Evolutionary conservation across 306 rosid genomes (phyloP), one percentile per base, ranked within the genome.

Genomic region (Quercus agrifolia): DNA sequence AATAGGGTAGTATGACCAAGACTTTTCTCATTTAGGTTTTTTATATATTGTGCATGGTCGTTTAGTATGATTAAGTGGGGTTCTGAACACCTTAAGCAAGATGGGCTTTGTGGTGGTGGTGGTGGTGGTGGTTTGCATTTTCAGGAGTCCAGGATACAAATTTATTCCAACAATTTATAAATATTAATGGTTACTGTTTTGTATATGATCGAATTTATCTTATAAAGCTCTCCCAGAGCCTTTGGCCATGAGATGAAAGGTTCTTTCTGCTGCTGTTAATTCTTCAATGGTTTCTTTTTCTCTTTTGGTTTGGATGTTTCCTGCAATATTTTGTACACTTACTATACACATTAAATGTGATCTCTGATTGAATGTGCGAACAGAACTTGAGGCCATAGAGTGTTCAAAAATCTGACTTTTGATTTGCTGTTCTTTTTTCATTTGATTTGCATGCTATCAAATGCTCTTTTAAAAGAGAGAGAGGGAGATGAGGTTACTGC

Each of bases 181-280:
- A 68, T 75, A 59, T 69, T 77, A 33, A 79, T 73, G 80, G 82
- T 67, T 66, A 71, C 72, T 71, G 77, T 75, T 75, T 80, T 83
- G 97, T 90, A 87, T 82, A 90, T 92, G 77, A 87, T 76, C 74
- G 0, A 5, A 59, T 73, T 78, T 74, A 35, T 35, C 46, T 79
- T 30, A 70, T 49, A 49, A 49, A 12, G 54, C 54, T 49, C 54
- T 49, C 17, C 54, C 54, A 12, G 17, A 12, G 54, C 15, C 54
- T 49, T 49, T 3, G 54, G 54, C 54, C 54, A 49, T 49, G 54
- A 49, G 15, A 12, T 10, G 54, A 49, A 13, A 49, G 54, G 15
- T 49, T 49, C 54, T 49, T 49, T 69, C 55, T 63, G 79, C 63
- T 85, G 77, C 64, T 78, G 84, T 80, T 30, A 56, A 33, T 9